Evolutionary conservation across 108 stramenopile species (phyloP).

Genomic region (Nitzschia palea): DNA sequence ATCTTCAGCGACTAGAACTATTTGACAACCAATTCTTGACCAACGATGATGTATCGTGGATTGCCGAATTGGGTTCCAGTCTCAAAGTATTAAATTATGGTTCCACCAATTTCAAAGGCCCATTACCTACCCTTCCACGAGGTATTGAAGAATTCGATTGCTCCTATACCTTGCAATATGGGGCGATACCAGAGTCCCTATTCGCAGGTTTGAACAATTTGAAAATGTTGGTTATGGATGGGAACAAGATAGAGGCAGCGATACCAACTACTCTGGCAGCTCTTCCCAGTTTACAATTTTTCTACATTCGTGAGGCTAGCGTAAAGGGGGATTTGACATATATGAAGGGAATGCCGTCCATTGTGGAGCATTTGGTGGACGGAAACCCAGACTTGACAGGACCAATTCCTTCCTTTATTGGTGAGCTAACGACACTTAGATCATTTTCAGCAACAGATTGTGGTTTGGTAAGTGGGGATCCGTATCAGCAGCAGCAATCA

Average conservation of each 20-base stretch:
- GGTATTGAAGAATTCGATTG: constrained; percentile 14
- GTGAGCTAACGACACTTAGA: neutral
- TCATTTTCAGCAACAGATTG: constrained; percentile 17
- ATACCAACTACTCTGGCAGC: neutral
- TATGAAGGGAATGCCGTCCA: constrained; percentile 9
- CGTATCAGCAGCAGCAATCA: too few species aligned
- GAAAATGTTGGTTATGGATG: constrained; percentile 1
- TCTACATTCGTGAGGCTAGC: constrained; percentile 4
- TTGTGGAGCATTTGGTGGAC: constrained; percentile 20
- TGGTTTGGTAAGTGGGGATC: constrained; percentile 11
- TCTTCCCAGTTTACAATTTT: constrained; percentile 2
- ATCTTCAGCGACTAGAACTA: constrained; percentile 2
- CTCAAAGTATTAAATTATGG: constrained; percentile 11
- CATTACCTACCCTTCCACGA: constrained; percentile 7
- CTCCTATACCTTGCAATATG: constrained; percentile 9
- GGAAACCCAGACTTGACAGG: constrained; percentile 12
- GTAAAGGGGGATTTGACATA: constrained; percentile 1
- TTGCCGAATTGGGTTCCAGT: neutral
- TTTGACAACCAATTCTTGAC: constrained; percentile 1
- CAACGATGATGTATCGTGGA: neutral
- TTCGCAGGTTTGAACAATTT: constrained; percentile 14
- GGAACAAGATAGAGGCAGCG: constrained; percentile 1
- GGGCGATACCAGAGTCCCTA: neutral
- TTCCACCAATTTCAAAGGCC: constrained; percentile 1
- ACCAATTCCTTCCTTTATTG: constrained; percentile 6